Percentiles rank a stretch among this genome's conserved stretches.
These are phyloP conservation scores for Corynascus novoguineensis DNA, from an alignment of 495 filamentous ascomycete genomes.

Conservation along the genomic window DNA sequence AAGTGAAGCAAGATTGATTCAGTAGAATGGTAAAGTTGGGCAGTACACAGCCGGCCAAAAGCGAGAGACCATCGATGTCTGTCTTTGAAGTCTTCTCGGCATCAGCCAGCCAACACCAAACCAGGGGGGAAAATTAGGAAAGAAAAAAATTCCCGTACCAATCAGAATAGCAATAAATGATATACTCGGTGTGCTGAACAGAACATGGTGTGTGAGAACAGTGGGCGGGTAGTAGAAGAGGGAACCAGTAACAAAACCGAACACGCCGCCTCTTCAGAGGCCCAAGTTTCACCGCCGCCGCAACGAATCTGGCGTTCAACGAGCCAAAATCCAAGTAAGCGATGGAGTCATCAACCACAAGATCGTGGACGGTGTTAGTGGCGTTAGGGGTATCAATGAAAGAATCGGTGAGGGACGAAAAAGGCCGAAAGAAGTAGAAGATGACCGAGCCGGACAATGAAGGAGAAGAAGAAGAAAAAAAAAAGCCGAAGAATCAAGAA, in stretches of 20 bases:
- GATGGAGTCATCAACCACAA: background rate
- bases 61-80: background rate
- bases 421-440: no score
- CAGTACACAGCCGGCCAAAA: background rate
- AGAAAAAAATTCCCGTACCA: background rate
- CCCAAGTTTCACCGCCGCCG: background rate
- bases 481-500: constrained; percentile 11
- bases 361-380: background rate
- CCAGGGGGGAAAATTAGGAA: no score
- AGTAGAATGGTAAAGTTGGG: background rate
- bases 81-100: background rate
- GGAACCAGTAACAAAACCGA: background rate
- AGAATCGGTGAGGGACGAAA: background rate
- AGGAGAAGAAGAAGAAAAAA: constrained; percentile 15
- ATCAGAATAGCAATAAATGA: background rate
- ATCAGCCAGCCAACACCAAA: background rate
- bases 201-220: background rate
- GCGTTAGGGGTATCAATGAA: background rate
- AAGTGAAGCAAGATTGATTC: background rate
- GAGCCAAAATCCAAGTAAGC: background rate
- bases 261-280: background rate
- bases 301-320: background rate
- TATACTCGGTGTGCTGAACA: background rate
- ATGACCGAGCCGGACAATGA: no score
- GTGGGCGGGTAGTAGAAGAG: background rate